Evolutionary conservation across 1,284 basidiomycete genomes (phyloP), one percentile per base, ranked within the genome.

Genomic region (Tilletia horrida): DNA sequence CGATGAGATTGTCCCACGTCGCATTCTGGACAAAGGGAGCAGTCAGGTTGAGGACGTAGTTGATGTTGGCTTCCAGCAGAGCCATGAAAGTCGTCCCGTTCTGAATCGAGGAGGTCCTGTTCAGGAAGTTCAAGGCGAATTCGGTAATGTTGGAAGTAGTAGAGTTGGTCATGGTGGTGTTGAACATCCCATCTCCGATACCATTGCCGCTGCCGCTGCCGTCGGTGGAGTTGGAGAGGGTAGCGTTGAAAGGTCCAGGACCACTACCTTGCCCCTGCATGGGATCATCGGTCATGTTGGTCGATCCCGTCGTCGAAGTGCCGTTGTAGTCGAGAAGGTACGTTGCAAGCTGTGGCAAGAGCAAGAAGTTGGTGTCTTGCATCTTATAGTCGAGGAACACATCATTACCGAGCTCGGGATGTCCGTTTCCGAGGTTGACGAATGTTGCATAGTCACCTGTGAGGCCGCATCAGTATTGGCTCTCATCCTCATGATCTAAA

Each of bases 301-400:
- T 16, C 45, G 45, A 16, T 7, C 45, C 45, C 16, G 45, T 48
- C 4, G 45, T 48, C 7, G 18, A 48, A 11, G 71, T 68, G 0
- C 65, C 68, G 18, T 72, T 72, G 69, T 70, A 72, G 18, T 83
- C 75, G 42, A 83, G 75, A 69, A 85, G 81, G 71, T 85, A 85
- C 68, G 84, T 83, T 21, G 82, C 81, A 16, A 85, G 73, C 2
- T 83, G 80, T 0, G 84, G 85, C 1, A 85, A 79, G 13, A 85
- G 81, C 9, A 84, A 76, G 63, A 85, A 84, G 66, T 85, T 84
- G 64, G 83, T 84, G 67, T 84, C 84, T 62, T 83, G 76, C 83
- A 84, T 83, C 61, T 81, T 76, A 73, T 85, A 85, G 70, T 81
- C 82, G 75, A 84, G 85, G 57, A 72, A 79, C 0, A 84, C 84